Conservation (phyloP, 2,329 filamentous ascomycete genomes). For the Paraphaeosphaeria sporulosa region DNA sequence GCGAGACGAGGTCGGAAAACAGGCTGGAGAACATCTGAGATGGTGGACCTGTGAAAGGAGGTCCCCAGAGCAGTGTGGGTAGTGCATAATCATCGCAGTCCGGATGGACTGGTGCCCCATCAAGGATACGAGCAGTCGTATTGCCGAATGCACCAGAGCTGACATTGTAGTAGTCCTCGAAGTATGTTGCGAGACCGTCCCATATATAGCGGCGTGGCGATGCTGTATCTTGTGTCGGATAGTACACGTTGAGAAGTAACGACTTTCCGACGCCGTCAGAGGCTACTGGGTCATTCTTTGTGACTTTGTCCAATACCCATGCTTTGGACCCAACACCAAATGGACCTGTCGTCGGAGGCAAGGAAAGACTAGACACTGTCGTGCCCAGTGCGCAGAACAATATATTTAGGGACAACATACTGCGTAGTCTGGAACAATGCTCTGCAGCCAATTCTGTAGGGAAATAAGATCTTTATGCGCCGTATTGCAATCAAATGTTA, state of each 20-base stretch:
- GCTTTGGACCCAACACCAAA: not conserved
- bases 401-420: not conserved
- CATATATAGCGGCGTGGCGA: conserved; percentile 11
- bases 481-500: not conserved
- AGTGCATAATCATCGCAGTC: not conserved
- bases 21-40: conserved; percentile 20
- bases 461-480: not conserved
- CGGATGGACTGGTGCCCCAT: conserved; percentile 1
- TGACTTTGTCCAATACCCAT: not conserved
- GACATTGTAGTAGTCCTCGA: conserved; percentile 13
- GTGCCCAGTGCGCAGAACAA: not conserved
- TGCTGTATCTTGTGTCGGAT: not conserved
- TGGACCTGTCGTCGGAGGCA: not conserved
- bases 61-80: conserved; percentile 24
- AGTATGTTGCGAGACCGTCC: conserved; percentile 9
- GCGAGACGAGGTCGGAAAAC: conserved; percentile 20
- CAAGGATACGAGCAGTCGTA: conserved; percentile 3
- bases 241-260: not conserved
- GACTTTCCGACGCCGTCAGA: not conserved
- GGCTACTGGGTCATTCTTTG: not conserved
- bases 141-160: conserved; percentile 10
- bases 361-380: not conserved
- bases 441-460: not conserved
- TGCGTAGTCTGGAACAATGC: not conserved
- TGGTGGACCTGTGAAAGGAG: conserved; percentile 20